Conservation (phyloP, 176 grass and related monocot species). For the Triticum monococcum region DNA sequence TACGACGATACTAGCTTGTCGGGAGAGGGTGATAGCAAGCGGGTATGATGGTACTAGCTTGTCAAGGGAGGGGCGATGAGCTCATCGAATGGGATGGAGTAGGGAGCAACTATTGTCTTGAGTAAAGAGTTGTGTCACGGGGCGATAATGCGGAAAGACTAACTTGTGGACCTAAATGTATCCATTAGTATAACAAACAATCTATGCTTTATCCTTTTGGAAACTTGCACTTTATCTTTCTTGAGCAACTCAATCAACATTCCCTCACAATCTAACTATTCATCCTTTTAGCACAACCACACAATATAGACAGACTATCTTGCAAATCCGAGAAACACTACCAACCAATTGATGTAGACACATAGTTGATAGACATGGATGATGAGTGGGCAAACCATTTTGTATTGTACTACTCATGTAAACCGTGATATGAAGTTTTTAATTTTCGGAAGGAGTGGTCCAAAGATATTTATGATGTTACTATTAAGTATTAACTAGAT, state of each 20-base stretch:
- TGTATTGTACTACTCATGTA: no score
- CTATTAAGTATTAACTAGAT: not conserved
- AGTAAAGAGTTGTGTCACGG: not conserved
- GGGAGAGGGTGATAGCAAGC: no score
- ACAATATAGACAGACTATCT: not conserved
- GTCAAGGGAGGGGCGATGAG: no score
- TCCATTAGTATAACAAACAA: not conserved
- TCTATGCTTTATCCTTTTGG: not conserved
- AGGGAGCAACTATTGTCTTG: not conserved
- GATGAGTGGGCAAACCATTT: no score
- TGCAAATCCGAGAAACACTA: not conserved
- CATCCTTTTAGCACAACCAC: not conserved
- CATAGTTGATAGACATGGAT: no score
- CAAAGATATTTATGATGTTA: no score
- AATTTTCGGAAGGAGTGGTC: no score
- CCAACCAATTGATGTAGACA: no score
- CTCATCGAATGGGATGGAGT: not conserved
- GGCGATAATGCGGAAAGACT: no score
- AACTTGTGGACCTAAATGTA: not conserved
- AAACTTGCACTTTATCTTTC: not conserved
- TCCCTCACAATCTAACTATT: not conserved
- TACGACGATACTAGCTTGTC: no score
- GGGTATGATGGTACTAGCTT: no score
- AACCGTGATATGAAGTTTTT: no score
- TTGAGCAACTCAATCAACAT: not conserved